These are phyloP conservation scores for Naumovozyma baii DNA, from an alignment of 805 yeast genomes.

Conservation along the genomic window DNA sequence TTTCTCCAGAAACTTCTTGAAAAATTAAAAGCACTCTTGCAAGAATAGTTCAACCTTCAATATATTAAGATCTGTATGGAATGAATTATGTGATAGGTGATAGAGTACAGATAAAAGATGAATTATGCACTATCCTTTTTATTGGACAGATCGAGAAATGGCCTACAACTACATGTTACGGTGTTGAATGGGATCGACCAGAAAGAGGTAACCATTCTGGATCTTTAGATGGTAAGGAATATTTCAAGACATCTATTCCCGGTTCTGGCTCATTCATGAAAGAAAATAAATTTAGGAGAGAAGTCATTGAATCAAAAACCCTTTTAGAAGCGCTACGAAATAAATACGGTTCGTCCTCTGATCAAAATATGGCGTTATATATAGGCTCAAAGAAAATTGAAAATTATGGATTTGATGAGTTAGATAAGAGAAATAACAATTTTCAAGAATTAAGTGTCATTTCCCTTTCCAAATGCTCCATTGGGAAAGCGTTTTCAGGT, in stretches of 20 bases:
- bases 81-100: slow-evolving; percentile 20
- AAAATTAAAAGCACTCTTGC: too few species aligned
- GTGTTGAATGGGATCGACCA: slow-evolving; percentile 80
- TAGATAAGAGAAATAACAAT: slow-evolving; percentile 40
- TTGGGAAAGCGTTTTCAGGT: not conserved
- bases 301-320: slow-evolving; percentile 24
- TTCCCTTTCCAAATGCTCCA: slow-evolving; percentile 31
- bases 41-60: too few species aligned
- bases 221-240: slow-evolving; percentile 38
- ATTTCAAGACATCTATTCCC: slow-evolving; percentile 36
- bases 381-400: slow-evolving; percentile 54
- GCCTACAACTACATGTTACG: slow-evolving; percentile 49
- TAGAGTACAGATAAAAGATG: slow-evolving; percentile 32
- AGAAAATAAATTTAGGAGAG: slow-evolving; percentile 18
- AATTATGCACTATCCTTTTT: slow-evolving; percentile 53
- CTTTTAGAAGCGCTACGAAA: slow-evolving; percentile 43
- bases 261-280: slow-evolving; percentile 21
- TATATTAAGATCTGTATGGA: not conserved
- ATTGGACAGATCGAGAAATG: slow-evolving; percentile 56
- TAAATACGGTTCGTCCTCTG: slow-evolving; percentile 36
- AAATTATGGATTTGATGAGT: slow-evolving; percentile 54
- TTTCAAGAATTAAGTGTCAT: slow-evolving; percentile 37
- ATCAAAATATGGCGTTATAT: slow-evolving; percentile 27
- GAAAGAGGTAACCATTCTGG: slow-evolving; percentile 71
- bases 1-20: too few species aligned